Evolutionary conservation across 352 stramenopile genomes (phyloP), one percentile per base, ranked within the genome.

Genomic region (Thalassiosira pacifica): DNA sequence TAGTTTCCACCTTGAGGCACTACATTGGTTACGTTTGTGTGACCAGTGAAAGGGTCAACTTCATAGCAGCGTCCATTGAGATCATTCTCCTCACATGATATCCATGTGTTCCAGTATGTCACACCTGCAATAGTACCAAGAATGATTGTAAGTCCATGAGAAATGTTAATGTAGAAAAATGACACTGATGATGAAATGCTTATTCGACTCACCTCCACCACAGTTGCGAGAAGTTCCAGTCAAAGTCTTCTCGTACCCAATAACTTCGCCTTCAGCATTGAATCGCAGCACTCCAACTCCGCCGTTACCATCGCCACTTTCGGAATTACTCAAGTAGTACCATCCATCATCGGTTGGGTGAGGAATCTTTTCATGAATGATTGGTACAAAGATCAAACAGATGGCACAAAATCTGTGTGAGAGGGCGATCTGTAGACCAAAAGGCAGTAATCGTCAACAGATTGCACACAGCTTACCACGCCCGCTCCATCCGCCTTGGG

Each of bases 1-100:
- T 76, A 91, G 18, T 85, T 75, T 19, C 76, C 76, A 29, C 72
- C 63, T 24, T 55, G 27, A 16, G 22, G 22, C 0, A 59, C 66
- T n/a, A 72, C 40, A 8, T 71, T 68, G 5, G 27, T 52, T 29
- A 75, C 3, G 0, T 57, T 31, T 1, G 61, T 69, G 11, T 73
- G 11, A 32, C 34, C 82, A 61, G 34, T 82, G 9, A 80, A 79
- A 11, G 81, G 82, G 52, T 88, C 74, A 13, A 88, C 80, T 83
- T 90, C 57, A 24, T 68, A 85, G 29, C 77, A 69, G 6, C 57
- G 34, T 18, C 55, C 22, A 65, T n/a, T 22, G 2, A 2, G 4
- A 1, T 26, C n/a, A 76, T 66, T 31, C 48, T 92, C 83, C 71
- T 92, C 87, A 31, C 83, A 88, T 19, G 31, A 71, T 0, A 90